Evolutionary conservation across 2,329 filamentous ascomycete genomes (phyloP).

Genomic region (Daldinia sp.): DNA sequence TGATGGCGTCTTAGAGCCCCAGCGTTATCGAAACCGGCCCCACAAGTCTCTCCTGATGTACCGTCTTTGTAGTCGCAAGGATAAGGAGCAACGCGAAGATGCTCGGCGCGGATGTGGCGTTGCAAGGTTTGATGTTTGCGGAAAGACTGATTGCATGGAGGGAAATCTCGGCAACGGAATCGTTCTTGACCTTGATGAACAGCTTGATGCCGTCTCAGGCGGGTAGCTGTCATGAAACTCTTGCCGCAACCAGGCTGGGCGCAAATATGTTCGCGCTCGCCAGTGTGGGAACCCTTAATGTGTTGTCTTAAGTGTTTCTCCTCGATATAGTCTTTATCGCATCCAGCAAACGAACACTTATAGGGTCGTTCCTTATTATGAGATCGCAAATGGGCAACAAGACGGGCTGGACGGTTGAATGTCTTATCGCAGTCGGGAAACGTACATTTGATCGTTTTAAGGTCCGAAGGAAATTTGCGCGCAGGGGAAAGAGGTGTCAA

Average conservation of each 20-base stretch:
- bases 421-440: conserved; percentile 78
- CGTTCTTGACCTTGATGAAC: conserved; percentile 81
- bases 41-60: conserved; percentile 57
- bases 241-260: conserved; percentile 77
- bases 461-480: conserved; percentile 70
- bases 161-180: conserved; percentile 75
- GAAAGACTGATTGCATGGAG: conserved; percentile 78
- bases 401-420: conserved; percentile 85
- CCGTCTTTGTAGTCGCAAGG: conserved; percentile 64
- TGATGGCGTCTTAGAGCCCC: conserved; percentile 76
- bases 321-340: conserved; percentile 85
- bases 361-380: conserved; percentile 88
- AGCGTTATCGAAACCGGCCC: conserved; percentile 75
- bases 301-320: conserved; percentile 88
- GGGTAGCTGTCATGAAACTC: conserved; percentile 80
- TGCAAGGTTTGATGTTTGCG: conserved; percentile 87
- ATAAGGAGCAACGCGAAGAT: conserved; percentile 76
- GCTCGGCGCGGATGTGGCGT: conserved; percentile 79
- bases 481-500: conserved; percentile 60
- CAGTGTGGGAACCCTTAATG: conserved; percentile 80
- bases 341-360: conserved; percentile 72
- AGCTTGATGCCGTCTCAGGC: conserved; percentile 78
- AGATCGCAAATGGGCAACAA: conserved; percentile 81
- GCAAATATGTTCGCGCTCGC: conserved; percentile 75
- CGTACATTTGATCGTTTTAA: conserved; percentile 80